phyloP scores from a whole-genome alignment of 139 green algal species.

The Chlorella sp. region DNA sequence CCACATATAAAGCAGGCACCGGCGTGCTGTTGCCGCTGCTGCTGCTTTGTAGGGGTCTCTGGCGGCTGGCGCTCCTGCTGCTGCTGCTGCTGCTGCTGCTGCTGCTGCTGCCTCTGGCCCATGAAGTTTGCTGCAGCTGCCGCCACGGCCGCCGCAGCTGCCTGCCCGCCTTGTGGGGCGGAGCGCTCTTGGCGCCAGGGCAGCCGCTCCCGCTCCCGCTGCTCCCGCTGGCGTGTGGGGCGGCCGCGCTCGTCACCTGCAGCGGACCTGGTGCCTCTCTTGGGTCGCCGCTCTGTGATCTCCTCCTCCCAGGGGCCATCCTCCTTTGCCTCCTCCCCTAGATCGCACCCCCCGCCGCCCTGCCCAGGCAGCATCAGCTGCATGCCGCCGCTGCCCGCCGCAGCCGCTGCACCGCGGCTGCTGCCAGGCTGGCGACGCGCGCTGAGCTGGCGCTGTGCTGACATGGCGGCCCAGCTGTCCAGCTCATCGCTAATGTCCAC shows the following conservation, averaged over 20 bases:
- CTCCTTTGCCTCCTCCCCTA: neutral
- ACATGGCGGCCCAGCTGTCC: neutral
- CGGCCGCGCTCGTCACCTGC: neutral
- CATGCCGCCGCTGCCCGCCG: no score
- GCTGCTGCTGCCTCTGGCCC: neutral
- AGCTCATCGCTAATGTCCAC: neutral
- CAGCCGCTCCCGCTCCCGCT: neutral
- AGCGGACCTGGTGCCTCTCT: neutral
- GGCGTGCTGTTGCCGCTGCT: neutral
- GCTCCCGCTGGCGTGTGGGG: neutral
- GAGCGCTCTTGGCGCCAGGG: neutral
- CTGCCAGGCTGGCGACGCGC: neutral
- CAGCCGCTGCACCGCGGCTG: no score
- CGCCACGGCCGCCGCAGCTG: neutral
- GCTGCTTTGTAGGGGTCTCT: neutral
- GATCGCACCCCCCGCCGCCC: neutral
- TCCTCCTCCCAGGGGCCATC: neutral
- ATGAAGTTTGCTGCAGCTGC: neutral
- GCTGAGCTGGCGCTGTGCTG: no score
- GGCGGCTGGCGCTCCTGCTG: neutral
- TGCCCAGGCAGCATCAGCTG: neutral
- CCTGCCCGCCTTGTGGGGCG: neutral
- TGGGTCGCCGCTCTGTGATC: neutral
- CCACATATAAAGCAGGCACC: neutral
- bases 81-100: neutral